Conservation (phyloP, 2,329 filamentous ascomycete genomes). For the Talaromyces albobiverticillius region DNA sequence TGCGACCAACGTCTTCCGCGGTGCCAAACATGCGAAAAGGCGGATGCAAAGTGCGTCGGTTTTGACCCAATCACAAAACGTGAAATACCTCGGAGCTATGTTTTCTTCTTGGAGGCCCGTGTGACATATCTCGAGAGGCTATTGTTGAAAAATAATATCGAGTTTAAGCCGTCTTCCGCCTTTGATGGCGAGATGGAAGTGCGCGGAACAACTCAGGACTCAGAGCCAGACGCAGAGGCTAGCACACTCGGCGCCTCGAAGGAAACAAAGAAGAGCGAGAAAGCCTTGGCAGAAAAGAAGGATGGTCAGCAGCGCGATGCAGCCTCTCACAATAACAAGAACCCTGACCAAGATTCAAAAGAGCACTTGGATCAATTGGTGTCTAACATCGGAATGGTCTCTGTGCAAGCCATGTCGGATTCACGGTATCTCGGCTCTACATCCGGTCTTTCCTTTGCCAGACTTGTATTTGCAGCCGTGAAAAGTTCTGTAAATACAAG, state of each 20-base stretch:
- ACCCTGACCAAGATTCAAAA: slow-evolving; percentile 47
- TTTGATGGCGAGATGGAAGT: slow-evolving; percentile 51
- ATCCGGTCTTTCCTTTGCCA: slow-evolving; percentile 88
- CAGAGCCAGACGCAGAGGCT: slow-evolving; percentile 14
- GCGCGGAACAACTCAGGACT: slow-evolving; percentile 28
- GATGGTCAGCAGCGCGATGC: slow-evolving; percentile 20
- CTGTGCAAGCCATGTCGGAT: slow-evolving; percentile 74
- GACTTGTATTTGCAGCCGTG: slow-evolving; percentile 90
- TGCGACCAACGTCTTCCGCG: slow-evolving; percentile 92
- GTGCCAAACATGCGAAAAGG: slow-evolving; percentile 90
- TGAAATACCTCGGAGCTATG: slow-evolving; percentile 89
- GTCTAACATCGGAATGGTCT: slow-evolving; percentile 70
- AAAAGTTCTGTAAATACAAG: slow-evolving; percentile 65
- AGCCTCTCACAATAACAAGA: slow-evolving; percentile 42
- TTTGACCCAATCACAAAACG: slow-evolving; percentile 96
- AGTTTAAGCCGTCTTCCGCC: slow-evolving; percentile 67
- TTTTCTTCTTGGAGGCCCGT: slow-evolving; percentile 88
- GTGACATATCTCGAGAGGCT: slow-evolving; percentile 79
- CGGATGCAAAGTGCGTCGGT: slow-evolving; percentile 84
- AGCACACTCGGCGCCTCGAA: not conserved
- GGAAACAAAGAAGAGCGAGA: slow-evolving; percentile 20
- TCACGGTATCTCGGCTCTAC: slow-evolving; percentile 79
- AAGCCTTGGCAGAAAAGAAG: slow-evolving; percentile 10
- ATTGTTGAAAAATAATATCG: slow-evolving; percentile 65
- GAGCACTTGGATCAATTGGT: slow-evolving; percentile 65